Percentiles rank a stretch among this genome's conserved stretches.
phyloP scores from a whole-genome alignment of 83 land plant species.

The Picea mariana region DNA sequence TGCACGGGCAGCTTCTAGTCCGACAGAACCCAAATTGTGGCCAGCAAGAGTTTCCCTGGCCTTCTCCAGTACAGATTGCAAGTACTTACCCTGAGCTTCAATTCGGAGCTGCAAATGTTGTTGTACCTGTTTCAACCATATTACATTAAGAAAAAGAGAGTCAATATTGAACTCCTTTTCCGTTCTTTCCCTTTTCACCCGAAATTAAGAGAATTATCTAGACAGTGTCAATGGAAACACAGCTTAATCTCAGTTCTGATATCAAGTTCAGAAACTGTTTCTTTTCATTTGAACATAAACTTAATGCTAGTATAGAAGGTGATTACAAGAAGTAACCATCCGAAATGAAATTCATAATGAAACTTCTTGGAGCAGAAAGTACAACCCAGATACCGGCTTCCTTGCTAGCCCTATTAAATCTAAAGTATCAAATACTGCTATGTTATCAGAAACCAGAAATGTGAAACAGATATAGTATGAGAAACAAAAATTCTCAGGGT shows the following conservation, averaged over 20 bases:
- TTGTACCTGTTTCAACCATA: slow-evolving; percentile 54
- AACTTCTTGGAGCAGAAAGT: neutral
- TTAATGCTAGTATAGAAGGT: too few species aligned
- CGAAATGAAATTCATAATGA: neutral
- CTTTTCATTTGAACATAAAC: too few species aligned
- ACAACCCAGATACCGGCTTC: neutral
- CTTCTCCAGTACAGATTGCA: slow-evolving; percentile 63
- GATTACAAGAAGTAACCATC: neutral
- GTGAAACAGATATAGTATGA: too few species aligned
- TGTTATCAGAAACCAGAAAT: too few species aligned
- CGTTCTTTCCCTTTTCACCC: neutral
- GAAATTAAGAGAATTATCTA: neutral
- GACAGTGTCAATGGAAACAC: neutral
- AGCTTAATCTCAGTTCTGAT: neutral
- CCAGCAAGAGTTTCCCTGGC: slow-evolving; percentile 71
- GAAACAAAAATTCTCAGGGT: too few species aligned
- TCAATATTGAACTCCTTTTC: neutral
- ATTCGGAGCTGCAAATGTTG: slow-evolving; percentile 73
- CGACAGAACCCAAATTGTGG: slow-evolving; percentile 34
- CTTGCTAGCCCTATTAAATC: neutral
- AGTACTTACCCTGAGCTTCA: slow-evolving; percentile 79
- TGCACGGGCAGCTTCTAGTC: slow-evolving; percentile 49
- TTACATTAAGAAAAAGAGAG: neutral
- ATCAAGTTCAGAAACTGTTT: neutral
- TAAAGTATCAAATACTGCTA: neutral